phyloP scores from a whole-genome alignment of 306 rosid species.

The Medicago truncatula region MtrunA17r5.0-ANR NC_053045.1:11876501-11877000 shows the following conservation, averaged over 20 bases:
- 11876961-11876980: neutral
- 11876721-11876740: neutral
- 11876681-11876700: neutral
- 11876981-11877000: neutral
- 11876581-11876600: neutral
- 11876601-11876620: neutral
- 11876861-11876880: neutral
- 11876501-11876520: slow-evolving; percentile 16
- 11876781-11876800: neutral
- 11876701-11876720: neutral
- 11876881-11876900: slow-evolving; percentile 12
- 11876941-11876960: neutral
- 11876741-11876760: neutral
- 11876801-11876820: neutral
- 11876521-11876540: slow-evolving; percentile 6
- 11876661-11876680: neutral
- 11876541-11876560: neutral
- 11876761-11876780: neutral
- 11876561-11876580: neutral
- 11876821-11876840: neutral
- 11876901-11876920: neutral
- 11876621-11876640: neutral
- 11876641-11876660: no score
- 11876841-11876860: slow-evolving; percentile 2
- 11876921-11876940: slow-evolving; percentile 2